A percentile compares a stretch with the other conserved stretches of the same genome.
Evolutionary conservation across 1,139 yeast genomes (phyloP).

Genomic region (Yamadazyma oceani): DNA sequence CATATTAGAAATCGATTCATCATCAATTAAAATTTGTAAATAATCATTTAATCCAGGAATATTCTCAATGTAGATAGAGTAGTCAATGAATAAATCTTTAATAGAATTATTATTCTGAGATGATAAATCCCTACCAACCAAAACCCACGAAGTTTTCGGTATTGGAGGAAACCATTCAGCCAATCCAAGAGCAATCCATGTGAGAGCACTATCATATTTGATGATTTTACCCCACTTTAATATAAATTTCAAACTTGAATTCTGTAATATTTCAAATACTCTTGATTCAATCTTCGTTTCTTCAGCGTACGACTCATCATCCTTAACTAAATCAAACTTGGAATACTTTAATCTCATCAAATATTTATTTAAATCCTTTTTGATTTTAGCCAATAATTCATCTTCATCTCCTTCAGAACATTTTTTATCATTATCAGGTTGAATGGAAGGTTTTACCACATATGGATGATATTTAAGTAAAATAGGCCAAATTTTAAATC

Average conservation of each 20-base stretch:
- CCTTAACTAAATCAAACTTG: conserved; percentile 3
- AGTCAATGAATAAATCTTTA: conserved; percentile 48
- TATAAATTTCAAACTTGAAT: conserved; percentile 62
- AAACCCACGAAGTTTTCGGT: conserved; percentile 43
- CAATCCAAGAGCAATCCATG: conserved; percentile 85
- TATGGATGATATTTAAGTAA: conserved; percentile 80
- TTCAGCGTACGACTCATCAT: conserved; percentile 9
- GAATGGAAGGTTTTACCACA: conserved; percentile 70
- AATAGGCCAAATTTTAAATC: conserved; percentile 84
- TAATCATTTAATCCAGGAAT: conserved; percentile 29
- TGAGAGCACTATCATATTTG: conserved; percentile 76
- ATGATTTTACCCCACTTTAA: conserved; percentile 77
- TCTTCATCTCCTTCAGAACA: conserved; percentile 19
- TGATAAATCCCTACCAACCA: conserved; percentile 40
- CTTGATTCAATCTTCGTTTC: conserved; percentile 45
- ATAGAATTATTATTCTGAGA: conserved; percentile 25
- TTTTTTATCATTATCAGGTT: conserved; percentile 46
- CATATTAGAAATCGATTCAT: conserved; percentile 33
- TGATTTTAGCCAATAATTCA: conserved; percentile 35
- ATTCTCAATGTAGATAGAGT: conserved; percentile 44
- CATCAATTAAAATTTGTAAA: conserved; percentile 27
- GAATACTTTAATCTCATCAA: conserved; percentile 40
- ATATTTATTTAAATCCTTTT: conserved; percentile 54
- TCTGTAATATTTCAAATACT: conserved; percentile 58
- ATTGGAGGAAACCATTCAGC: conserved; percentile 89